Percentiles rank a stretch among this genome's conserved stretches.
Conservation (phyloP, 2,329 filamentous ascomycete genomes). For the Phaeosphaeriaceae sp. region DNA sequence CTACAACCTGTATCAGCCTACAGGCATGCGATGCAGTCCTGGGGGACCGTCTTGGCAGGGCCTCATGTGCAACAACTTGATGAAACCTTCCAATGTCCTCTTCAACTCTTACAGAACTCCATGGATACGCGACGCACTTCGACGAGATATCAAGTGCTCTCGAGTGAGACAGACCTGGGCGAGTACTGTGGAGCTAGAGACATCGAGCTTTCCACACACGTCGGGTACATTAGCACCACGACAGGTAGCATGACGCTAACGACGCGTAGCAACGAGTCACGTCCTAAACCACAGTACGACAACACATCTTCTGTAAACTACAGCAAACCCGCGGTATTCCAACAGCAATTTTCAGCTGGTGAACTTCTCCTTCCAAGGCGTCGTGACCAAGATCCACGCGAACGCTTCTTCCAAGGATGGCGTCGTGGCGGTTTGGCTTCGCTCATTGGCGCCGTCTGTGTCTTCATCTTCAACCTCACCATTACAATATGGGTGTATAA, state of each 20-base stretch:
- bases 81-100: not conserved
- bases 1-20: not conserved
- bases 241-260: not conserved
- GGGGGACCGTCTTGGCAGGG: not conserved
- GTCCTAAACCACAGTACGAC: not conserved
- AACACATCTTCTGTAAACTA: not conserved
- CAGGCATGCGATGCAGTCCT: not conserved
- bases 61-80: not conserved
- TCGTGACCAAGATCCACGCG: not conserved
- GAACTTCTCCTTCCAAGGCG: not conserved
- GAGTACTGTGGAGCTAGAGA: not conserved
- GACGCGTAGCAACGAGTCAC: not conserved
- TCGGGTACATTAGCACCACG: not conserved
- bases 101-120: not conserved
- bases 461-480: constrained; percentile 9
- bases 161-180: not conserved
- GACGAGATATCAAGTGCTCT: not conserved
- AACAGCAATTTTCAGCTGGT: not conserved
- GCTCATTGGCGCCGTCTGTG: constrained; percentile 8
- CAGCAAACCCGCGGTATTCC: not conserved
- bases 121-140: not conserved
- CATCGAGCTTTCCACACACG: not conserved
- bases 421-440: constrained; percentile 11
- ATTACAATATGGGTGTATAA: constrained; percentile 9
- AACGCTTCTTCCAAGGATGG: constrained; percentile 9